Conservation (phyloP, 768 basidiomycete species). For the Naganishia randhawae region DNA sequence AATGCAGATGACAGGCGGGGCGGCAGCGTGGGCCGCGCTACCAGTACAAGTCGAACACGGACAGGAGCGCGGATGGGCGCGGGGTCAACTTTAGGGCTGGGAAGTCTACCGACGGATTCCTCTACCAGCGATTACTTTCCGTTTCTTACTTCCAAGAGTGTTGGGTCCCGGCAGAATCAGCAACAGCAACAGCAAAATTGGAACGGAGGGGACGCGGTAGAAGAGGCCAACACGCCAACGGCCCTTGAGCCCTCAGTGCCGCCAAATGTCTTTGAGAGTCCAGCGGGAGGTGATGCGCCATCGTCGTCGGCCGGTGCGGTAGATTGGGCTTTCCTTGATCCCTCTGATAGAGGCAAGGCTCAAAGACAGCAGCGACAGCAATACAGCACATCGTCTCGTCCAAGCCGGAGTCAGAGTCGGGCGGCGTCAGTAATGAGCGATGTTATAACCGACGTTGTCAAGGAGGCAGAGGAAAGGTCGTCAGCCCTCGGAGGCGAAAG, state of each 20-base stretch:
- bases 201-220: neutral
- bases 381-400: neutral
- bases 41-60: slow-evolving; percentile 4
- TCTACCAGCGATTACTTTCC: neutral
- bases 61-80: neutral
- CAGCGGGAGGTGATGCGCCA: neutral
- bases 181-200: neutral
- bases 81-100: neutral
- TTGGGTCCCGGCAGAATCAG: neutral
- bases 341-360: neutral
- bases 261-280: neutral
- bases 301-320: slow-evolving; percentile 1
- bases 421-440: slow-evolving; percentile 10
- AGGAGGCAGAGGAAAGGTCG: slow-evolving; percentile 1
- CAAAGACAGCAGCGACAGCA: neutral
- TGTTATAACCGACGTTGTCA: slow-evolving; percentile 11
- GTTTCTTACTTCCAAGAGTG: neutral
- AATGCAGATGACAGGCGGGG: neutral
- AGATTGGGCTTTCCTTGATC: slow-evolving; percentile 9
- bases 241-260: neutral
- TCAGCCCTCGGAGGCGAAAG: neutral
- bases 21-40: neutral
- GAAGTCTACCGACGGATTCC: neutral
- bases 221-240: slow-evolving; percentile 13
- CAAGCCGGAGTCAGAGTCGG: slow-evolving; percentile 1